Evolutionary conservation across 2,329 filamentous ascomycete species (phyloP).

Genomic region (Aspergillus unguis): DNA sequence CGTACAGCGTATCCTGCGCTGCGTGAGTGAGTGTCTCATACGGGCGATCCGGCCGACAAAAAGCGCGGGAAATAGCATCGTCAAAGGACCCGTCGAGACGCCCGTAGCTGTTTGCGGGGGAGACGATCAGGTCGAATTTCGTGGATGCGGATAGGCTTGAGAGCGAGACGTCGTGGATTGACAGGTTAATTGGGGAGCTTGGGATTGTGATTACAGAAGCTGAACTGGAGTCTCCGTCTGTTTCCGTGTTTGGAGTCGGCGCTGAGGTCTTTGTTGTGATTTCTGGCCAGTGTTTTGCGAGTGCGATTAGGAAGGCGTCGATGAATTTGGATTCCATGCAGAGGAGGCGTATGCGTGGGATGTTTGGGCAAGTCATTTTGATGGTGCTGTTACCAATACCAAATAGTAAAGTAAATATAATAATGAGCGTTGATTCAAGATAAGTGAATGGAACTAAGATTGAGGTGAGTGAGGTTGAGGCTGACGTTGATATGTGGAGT

Average conservation of each 20-base stretch:
- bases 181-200: no score
- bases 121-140: conserved; percentile 51
- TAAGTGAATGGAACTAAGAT: neutral
- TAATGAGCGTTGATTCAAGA: neutral
- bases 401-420: no score
- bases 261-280: conserved; percentile 11
- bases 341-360: conserved; percentile 44
- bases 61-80: conserved; percentile 51
- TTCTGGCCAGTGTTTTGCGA: conserved; percentile 31
- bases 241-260: no score
- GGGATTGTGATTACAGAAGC: conserved; percentile 25
- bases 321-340: conserved; percentile 41
- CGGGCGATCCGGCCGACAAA: conserved; percentile 42
- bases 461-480: neutral
- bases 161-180: conserved; percentile 37
- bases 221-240: no score
- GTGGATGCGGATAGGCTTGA: conserved; percentile 33
- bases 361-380: neutral
- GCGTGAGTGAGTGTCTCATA: conserved; percentile 49
- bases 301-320: conserved; percentile 41
- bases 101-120: conserved; percentile 55
- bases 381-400: neutral
- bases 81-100: conserved; percentile 55
- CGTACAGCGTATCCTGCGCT: conserved; percentile 47
- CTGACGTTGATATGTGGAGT: neutral